Base-by-base conservation (phyloP, 192 early-diverging fungal genomes). In the Coemansia sp. region DNA sequence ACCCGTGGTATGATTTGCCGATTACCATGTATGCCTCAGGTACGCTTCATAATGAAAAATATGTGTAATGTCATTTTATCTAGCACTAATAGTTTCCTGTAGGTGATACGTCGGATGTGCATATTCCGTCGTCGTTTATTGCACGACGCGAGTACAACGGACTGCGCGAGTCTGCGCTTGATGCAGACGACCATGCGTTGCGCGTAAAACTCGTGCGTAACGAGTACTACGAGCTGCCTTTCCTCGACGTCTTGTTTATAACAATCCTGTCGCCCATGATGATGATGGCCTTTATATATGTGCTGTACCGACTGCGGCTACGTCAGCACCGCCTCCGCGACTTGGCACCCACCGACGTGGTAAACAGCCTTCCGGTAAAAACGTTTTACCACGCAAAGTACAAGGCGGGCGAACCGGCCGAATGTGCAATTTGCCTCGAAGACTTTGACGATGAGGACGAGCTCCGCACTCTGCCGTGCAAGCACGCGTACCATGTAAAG, bases 381-480 rank as follows among this genome's bases (percentile, higher is more conserved):
- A 84, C 83, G n/a, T 94, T 87, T 58, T 83, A 77, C 67, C 54
- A 57, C 28, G 62, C 86, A 58, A 89, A 89, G 57, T 76, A 79
- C 38, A 76, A 83, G 42, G 89, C 89, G 25, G 87, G 87, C 68
- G 93, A 93, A 26, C 93, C 88, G 8, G 83, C 86, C 4, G 87
- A 87, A 38, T 98, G 96, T 74, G 87, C 90, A 5, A 96, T 98
- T 23, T 98, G 96, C 78, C 76, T 98, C 60, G 95, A 97, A 8
- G 92, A 95, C 54, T 97, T 90, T 82, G 74, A 82, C 14, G 86
- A 89, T 62, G 91, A 88, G 19, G 89, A 93, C 15, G 83, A 88
- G 63, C 67, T 96, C 20, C 74, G 94, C 11, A 83, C 90, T 9
- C 73, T 98, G 47, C 90, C 90, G 6, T 98, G 96, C 75, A 83